Conservation (phyloP, 768 basidiomycete genomes). For the button mushroom (Agaricus bisporus) region DNA sequence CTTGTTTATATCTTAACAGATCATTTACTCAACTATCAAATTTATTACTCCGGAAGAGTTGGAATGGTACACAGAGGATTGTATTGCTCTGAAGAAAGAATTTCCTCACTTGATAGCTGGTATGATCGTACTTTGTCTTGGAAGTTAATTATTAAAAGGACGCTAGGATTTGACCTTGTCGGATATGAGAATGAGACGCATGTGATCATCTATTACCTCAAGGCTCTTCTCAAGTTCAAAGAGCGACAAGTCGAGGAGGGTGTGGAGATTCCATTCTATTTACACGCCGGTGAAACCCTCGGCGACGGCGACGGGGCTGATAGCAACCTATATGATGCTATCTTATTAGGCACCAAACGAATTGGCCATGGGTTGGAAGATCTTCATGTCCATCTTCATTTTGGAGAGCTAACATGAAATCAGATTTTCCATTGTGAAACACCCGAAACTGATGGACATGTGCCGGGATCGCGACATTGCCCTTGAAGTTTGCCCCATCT, state of each 20-base stretch:
- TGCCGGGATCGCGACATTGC: slow-evolving; percentile 60
- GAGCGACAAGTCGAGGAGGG: slow-evolving; percentile 49
- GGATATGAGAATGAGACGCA: slow-evolving; percentile 59
- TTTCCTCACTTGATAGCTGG: slow-evolving; percentile 74
- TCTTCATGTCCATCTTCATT: not conserved
- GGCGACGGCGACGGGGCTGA: slow-evolving; percentile 73
- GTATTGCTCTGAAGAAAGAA: slow-evolving; percentile 63
- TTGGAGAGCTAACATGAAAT: not conserved
- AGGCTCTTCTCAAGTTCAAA: slow-evolving; percentile 53
- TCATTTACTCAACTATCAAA: slow-evolving; percentile 66
- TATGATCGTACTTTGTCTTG: slow-evolving; percentile 12
- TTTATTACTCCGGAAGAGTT: slow-evolving; percentile 50
- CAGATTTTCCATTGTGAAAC: slow-evolving; percentile 72
- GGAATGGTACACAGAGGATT: slow-evolving; percentile 64
- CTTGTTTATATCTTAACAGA: slow-evolving; percentile 28
- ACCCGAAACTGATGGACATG: slow-evolving; percentile 63
- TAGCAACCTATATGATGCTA: slow-evolving; percentile 71
- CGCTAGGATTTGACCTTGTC: slow-evolving; percentile 72
- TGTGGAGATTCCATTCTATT: slow-evolving; percentile 67
- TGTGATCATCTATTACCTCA: slow-evolving; percentile 58
- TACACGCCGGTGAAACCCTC: slow-evolving; percentile 80
- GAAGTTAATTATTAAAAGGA: not conserved
- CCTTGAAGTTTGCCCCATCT: slow-evolving; percentile 76
- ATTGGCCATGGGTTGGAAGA: slow-evolving; percentile 69
- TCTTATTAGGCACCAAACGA: slow-evolving; percentile 72